These are phyloP conservation scores for Eucalyptus viminalis DNA, from an alignment of 345 rosid genomes.

Conservation along the genomic window DNA sequence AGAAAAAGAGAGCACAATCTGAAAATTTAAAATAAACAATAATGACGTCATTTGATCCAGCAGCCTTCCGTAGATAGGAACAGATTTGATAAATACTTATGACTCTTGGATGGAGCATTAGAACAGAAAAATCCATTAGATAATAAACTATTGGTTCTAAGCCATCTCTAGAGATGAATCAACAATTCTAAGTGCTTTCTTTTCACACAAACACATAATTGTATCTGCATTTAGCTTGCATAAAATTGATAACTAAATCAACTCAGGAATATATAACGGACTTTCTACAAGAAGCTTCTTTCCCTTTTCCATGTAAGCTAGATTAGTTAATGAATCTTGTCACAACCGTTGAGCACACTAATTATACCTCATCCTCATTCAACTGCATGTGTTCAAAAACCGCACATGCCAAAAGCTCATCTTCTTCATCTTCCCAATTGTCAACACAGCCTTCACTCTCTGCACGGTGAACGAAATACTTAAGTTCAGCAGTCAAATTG, in stretches of 20 bases:
- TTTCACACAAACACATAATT: not conserved
- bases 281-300: not conserved
- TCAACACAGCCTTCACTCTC: constrained; percentile 15
- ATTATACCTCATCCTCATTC: constrained; percentile 41
- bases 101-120: not conserved
- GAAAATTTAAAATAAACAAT: not conserved
- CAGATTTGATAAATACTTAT: not conserved
- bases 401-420: constrained; percentile 72
- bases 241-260: not conserved
- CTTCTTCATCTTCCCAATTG: constrained; percentile 82
- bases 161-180: not conserved
- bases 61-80: not conserved
- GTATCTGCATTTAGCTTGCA: not conserved
- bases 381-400: constrained; percentile 69
- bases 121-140: not conserved
- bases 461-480: constrained; percentile 13
- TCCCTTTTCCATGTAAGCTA: not conserved
- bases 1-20: not conserved
- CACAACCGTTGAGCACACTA: not conserved
- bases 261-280: not conserved
- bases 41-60: not conserved
- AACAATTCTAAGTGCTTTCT: not conserved
- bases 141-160: not conserved
- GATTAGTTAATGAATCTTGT: not conserved
- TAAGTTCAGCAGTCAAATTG: constrained; percentile 2